Evolutionary conservation across 371 early-diverging fungal genomes (phyloP).

Genomic region (Vairimorpha necatrix): DNA sequence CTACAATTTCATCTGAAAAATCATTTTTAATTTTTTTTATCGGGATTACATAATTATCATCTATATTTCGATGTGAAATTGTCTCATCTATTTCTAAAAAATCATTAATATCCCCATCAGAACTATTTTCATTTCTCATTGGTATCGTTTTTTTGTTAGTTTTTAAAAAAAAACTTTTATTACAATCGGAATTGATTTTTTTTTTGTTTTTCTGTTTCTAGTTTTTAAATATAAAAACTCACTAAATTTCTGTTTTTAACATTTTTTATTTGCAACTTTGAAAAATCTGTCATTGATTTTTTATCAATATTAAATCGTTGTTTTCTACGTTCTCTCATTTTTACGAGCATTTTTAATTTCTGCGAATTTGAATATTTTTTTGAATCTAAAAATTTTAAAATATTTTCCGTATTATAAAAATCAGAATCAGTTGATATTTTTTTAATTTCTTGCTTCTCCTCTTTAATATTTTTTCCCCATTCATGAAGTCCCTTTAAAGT

Average conservation of each 20-base stretch:
- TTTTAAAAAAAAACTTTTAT: conserved; percentile 8
- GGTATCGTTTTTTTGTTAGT: background rate
- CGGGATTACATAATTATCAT: no score
- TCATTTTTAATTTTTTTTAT: background rate
- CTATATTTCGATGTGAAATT: no score
- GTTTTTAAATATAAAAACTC: conserved; percentile 23
- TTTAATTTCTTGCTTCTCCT: background rate
- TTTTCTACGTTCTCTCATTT: conserved; percentile 43
- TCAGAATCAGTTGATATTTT: background rate
- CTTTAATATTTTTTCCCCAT: no score
- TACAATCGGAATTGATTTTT: conserved; percentile 42
- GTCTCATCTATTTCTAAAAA: conserved; percentile 3
- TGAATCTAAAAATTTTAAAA: conserved; percentile 18
- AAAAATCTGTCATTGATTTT: conserved; percentile 16
- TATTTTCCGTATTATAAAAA: background rate
- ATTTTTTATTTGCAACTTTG: conserved; percentile 45
- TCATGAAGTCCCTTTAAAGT: background rate
- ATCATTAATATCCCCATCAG: background rate
- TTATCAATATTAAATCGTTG: background rate
- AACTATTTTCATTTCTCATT: background rate
- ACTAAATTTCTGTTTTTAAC: conserved; percentile 49
- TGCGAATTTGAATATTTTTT: conserved; percentile 23
- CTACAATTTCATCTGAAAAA: background rate
- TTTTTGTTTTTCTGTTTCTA: conserved; percentile 20
- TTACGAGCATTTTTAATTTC: conserved; percentile 37